These are phyloP conservation scores for Mycena epipterygia DNA, from an alignment of 768 basidiomycete genomes.

Conservation along the genomic window DNA sequence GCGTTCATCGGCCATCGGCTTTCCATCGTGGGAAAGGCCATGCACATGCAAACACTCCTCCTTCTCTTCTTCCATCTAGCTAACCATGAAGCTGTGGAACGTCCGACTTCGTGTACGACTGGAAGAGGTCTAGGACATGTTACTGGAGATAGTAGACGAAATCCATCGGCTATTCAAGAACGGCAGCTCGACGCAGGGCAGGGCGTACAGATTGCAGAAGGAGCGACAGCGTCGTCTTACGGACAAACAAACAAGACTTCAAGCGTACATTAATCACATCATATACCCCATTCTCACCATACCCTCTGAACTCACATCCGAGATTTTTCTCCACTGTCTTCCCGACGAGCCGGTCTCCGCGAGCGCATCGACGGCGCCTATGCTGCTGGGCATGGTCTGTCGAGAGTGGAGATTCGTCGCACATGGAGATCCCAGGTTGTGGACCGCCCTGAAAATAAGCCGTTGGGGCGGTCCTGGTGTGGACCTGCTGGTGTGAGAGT, in stretches of 20 bases:
- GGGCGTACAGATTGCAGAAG: not conserved
- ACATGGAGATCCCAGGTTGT: not conserved
- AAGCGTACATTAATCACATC: not conserved
- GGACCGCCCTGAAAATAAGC: too few species aligned
- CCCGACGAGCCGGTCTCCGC: not conserved
- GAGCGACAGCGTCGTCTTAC: not conserved
- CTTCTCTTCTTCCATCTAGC: too few species aligned
- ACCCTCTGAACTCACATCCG: not conserved
- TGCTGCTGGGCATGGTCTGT: not conserved
- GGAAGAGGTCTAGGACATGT: not conserved
- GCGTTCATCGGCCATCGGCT: too few species aligned
- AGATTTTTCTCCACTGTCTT: constrained; percentile 5
- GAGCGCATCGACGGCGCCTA: not conserved
- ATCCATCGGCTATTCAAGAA: not conserved
- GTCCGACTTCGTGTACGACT: not conserved
- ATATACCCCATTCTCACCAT: not conserved
- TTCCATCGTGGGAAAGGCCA: too few species aligned
- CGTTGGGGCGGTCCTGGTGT: too few species aligned
- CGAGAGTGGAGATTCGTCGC: not conserved
- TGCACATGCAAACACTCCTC: too few species aligned
- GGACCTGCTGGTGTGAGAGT: not conserved
- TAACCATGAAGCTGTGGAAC: constrained; percentile 13
- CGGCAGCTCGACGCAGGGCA: too few species aligned
- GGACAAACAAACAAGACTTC: not conserved
- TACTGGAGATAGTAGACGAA: not conserved